Evolutionary conservation across 306 rosid species (phyloP).

Genomic region (Gleditsia sinensis): DNA sequence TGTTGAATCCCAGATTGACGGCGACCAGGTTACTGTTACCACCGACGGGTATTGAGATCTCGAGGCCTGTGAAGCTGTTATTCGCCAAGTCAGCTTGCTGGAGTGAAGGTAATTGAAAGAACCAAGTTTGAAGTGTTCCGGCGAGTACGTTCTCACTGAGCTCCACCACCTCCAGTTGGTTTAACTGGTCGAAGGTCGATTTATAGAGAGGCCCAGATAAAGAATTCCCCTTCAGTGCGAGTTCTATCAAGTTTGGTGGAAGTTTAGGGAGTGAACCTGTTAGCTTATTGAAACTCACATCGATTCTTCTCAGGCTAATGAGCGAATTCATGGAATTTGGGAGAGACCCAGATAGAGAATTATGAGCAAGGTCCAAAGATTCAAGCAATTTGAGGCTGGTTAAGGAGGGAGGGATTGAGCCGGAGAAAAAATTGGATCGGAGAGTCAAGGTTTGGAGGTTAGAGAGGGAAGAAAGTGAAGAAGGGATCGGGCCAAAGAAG

Average conservation of each 20-base stretch:
- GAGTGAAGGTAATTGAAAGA: slow-evolving; percentile 65
- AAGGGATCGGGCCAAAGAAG: slow-evolving; percentile 69
- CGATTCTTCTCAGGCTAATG: slow-evolving; percentile 55
- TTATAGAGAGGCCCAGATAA: slow-evolving; percentile 61
- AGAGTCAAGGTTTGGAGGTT: slow-evolving; percentile 64
- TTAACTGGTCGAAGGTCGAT: slow-evolving; percentile 46
- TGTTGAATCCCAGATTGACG: slow-evolving; percentile 76
- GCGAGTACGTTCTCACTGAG: slow-evolving; percentile 67
- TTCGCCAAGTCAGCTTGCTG: slow-evolving; percentile 79
- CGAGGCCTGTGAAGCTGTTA: slow-evolving; percentile 61
- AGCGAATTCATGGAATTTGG: slow-evolving; percentile 52
- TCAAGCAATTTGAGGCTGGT: slow-evolving; percentile 55
- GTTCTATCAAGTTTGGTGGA: slow-evolving; percentile 67
- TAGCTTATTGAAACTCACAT: slow-evolving; percentile 74
- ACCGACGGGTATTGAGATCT: slow-evolving; percentile 46
- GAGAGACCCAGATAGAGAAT: slow-evolving; percentile 58
- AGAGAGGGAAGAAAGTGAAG: slow-evolving; percentile 66
- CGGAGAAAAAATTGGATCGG: slow-evolving; percentile 73
- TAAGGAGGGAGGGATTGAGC: slow-evolving; percentile 57
- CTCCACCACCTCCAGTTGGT: slow-evolving; percentile 72
- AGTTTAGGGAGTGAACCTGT: slow-evolving; percentile 56
- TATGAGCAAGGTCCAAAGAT: slow-evolving; percentile 63
- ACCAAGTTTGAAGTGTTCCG: slow-evolving; percentile 63
- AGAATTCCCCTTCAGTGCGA: slow-evolving; percentile 69
- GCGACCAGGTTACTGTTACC: slow-evolving; percentile 64